These are phyloP conservation scores for Dianthus caryophyllus DNA, from an alignment of 148 eudicot species.

Conservation along the genomic window DNA sequence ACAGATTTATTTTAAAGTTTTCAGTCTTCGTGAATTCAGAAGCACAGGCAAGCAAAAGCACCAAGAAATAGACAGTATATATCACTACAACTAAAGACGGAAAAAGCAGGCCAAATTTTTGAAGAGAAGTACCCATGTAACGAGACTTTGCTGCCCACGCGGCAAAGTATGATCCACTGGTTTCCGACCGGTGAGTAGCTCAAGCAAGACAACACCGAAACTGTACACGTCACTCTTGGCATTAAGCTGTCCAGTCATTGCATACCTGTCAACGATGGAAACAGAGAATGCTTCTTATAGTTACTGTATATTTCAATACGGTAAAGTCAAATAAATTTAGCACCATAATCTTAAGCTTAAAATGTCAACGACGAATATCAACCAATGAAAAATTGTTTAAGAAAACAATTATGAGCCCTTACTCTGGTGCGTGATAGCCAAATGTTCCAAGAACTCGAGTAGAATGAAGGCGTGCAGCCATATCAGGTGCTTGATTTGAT, in stretches of 20 bases:
- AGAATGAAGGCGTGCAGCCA: constrained; percentile 92
- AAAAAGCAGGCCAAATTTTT: neutral
- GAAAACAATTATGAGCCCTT: constrained; percentile 18
- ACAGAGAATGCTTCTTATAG: neutral
- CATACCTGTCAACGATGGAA: constrained; percentile 49
- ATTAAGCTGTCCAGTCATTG: constrained; percentile 87
- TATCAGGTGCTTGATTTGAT: constrained; percentile 83
- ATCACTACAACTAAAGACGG: neutral
- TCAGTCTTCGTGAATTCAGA: too few species aligned
- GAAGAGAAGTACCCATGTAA: constrained; percentile 58
- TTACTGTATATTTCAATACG: neutral
- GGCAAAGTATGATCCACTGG: constrained; percentile 93
- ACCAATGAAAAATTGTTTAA: neutral
- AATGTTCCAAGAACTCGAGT: constrained; percentile 85
- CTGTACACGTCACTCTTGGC: constrained; percentile 91
- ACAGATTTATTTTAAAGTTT: too few species aligned
- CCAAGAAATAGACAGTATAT: too few species aligned
- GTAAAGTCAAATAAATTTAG: neutral
- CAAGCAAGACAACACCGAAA: constrained; percentile 81
- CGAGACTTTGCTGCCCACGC: constrained; percentile 84
- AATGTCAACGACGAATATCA: neutral
- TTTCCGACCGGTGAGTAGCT: constrained; percentile 82
- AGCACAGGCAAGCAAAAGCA: too few species aligned
- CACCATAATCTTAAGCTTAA: neutral
- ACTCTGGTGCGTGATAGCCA: constrained; percentile 97